phyloP scores from a whole-genome alignment of 2,329 filamentous ascomycete species.

The Penicillium palitans region DNA sequence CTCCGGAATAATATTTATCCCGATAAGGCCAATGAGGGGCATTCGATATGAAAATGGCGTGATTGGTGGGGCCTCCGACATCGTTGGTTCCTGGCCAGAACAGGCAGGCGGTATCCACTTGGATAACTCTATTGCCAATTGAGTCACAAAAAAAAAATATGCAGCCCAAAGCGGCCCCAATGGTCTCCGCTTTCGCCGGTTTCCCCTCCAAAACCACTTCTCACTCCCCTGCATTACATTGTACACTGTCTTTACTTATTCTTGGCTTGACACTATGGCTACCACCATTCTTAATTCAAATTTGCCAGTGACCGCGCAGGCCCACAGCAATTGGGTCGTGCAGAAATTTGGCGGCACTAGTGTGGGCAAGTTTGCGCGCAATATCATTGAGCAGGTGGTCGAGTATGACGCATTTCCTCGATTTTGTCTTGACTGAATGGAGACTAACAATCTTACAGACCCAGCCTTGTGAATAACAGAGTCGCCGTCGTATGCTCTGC shows the following conservation, averaged over 20 bases:
- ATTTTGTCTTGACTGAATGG: not conserved
- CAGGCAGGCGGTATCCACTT: conserved; percentile 17
- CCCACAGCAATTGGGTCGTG: conserved; percentile 68
- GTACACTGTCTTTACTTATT: conserved; percentile 20
- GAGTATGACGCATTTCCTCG: conserved; percentile 44
- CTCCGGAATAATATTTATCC: not conserved
- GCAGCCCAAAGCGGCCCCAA: conserved; percentile 20
- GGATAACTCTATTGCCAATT: conserved; percentile 13
- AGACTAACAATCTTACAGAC: conserved; percentile 42
- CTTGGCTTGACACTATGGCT: conserved; percentile 4
- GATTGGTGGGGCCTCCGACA: conserved; percentile 26
- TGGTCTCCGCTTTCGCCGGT: conserved; percentile 26
- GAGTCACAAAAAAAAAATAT: conserved; percentile 11
- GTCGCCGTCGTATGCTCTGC: conserved; percentile 95
- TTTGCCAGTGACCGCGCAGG: conserved; percentile 12
- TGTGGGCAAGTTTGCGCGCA: conserved; percentile 86
- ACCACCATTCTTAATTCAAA: conserved; percentile 9
- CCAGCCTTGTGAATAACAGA: conserved; percentile 65
- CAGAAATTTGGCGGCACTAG: conserved; percentile 96
- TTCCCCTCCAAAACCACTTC: conserved; percentile 6
- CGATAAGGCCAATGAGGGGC: not conserved
- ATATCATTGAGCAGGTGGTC: conserved; percentile 72
- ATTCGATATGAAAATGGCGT: conserved; percentile 14
- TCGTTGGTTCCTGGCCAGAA: conserved; percentile 17
- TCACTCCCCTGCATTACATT: conserved; percentile 18